phyloP scores from a whole-genome alignment of 2,329 filamentous ascomycete genomes.

The Periconia macrospinosa region DNA sequence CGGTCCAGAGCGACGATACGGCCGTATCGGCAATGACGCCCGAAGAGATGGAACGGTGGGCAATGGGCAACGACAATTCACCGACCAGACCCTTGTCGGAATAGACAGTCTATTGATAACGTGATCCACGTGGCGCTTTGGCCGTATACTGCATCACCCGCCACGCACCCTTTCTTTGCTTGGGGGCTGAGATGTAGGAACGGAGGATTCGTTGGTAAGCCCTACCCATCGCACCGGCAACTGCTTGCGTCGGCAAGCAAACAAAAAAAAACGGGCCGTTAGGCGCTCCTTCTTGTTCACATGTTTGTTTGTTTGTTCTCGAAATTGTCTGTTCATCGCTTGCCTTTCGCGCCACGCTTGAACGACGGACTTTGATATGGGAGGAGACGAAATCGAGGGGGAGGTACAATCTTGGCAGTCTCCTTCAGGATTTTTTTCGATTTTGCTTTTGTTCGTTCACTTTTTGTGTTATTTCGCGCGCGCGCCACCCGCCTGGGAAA shows the following conservation, averaged over 20 bases:
- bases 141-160: not conserved
- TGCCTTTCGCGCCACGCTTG: too few species aligned
- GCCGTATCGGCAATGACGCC: slow-evolving; percentile 38
- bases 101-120: not conserved
- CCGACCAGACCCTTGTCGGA: slow-evolving; percentile 18
- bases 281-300: not conserved
- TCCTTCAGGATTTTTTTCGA: too few species aligned
- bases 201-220: not conserved
- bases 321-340: too few species aligned
- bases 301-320: not conserved
- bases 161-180: not conserved
- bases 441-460: too few species aligned
- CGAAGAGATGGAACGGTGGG: slow-evolving; percentile 35
- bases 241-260: not conserved
- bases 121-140: not conserved
- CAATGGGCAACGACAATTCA: slow-evolving; percentile 8
- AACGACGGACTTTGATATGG: too few species aligned
- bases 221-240: not conserved
- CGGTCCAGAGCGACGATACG: slow-evolving; percentile 36
- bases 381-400: too few species aligned
- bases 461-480: too few species aligned
- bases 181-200: not conserved
- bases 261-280: not conserved
- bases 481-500: too few species aligned
- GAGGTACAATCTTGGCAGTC: too few species aligned